phyloP scores from a whole-genome alignment of 1,284 basidiomycete species.

The Tilletia walkeri region DNA sequence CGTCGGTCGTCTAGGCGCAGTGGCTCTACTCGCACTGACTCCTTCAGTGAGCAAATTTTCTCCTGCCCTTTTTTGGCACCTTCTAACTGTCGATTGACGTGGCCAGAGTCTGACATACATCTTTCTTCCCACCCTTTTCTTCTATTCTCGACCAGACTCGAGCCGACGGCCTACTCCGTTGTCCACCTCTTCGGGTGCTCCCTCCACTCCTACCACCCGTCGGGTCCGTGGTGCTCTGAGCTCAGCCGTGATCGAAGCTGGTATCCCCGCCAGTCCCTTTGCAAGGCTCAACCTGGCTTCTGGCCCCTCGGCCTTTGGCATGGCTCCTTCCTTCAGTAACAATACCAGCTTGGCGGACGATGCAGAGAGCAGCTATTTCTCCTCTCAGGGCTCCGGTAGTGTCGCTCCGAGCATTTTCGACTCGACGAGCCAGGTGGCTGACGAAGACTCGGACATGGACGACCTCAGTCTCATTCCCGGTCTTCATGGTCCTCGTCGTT shows the following conservation, averaged over 20 bases:
- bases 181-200: neutral
- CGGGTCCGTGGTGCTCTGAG: slow-evolving; percentile 10
- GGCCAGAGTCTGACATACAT: neutral
- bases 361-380: slow-evolving; percentile 31
- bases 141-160: neutral
- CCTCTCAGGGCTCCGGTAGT: slow-evolving; percentile 33
- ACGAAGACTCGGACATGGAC: neutral
- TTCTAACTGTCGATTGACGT: neutral
- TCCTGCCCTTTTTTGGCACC: neutral
- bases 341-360: slow-evolving; percentile 24
- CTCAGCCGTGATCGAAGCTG: neutral
- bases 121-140: neutral
- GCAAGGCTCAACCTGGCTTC: slow-evolving; percentile 23
- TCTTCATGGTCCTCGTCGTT: neutral
- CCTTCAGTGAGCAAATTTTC: neutral
- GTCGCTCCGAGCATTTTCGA: slow-evolving; percentile 24
- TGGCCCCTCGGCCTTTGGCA: neutral
- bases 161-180: neutral
- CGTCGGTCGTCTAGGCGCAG: neutral
- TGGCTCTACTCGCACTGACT: neutral
- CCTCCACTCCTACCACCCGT: neutral
- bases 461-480: neutral
- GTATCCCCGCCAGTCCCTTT: neutral
- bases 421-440: neutral
- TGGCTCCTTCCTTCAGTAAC: slow-evolving; percentile 20